These are phyloP conservation scores for Chaetomium fimeti DNA, from an alignment of 495 filamentous ascomycete species.

Conservation along the genomic window DNA sequence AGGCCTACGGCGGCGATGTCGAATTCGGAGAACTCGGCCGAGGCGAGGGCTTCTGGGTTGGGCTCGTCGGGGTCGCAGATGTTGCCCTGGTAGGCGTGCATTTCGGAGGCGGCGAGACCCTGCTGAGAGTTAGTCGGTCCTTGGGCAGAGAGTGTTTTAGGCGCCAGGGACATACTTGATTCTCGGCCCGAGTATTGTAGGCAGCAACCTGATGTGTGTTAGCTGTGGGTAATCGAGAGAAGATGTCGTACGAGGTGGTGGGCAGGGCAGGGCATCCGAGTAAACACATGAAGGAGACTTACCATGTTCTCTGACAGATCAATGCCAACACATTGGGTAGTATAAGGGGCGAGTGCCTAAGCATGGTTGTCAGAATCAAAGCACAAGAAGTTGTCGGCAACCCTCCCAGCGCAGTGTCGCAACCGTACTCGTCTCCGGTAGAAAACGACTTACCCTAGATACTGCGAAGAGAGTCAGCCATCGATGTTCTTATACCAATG, in stretches of 20 bases:
- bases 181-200: conserved; percentile 53
- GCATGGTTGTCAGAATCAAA: neutral
- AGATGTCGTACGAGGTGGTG: neutral
- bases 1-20: conserved; percentile 64
- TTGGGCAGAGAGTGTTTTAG: neutral
- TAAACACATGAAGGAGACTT: neutral
- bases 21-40: conserved; percentile 56
- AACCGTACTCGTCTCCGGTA: neutral
- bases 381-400: neutral
- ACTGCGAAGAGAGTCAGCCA: conserved; percentile 13
- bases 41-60: conserved; percentile 40
- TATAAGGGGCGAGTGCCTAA: conserved; percentile 59
- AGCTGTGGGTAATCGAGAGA: neutral
- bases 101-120: conserved; percentile 50
- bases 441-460: conserved; percentile 4
- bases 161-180: conserved; percentile 37
- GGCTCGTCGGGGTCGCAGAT: conserved; percentile 47
- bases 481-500: conserved; percentile 22
- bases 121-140: conserved; percentile 17
- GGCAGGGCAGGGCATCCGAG: neutral
- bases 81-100: conserved; percentile 60
- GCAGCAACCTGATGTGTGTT: conserved; percentile 37
- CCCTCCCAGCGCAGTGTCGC: too few species aligned
- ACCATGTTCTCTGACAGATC: conserved; percentile 68
- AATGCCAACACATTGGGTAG: conserved; percentile 60